Percentiles rank a stretch among this genome's conserved stretches.
phyloP scores from a whole-genome alignment of 257 asterid species.

The Gentiana dahurica region DNA sequence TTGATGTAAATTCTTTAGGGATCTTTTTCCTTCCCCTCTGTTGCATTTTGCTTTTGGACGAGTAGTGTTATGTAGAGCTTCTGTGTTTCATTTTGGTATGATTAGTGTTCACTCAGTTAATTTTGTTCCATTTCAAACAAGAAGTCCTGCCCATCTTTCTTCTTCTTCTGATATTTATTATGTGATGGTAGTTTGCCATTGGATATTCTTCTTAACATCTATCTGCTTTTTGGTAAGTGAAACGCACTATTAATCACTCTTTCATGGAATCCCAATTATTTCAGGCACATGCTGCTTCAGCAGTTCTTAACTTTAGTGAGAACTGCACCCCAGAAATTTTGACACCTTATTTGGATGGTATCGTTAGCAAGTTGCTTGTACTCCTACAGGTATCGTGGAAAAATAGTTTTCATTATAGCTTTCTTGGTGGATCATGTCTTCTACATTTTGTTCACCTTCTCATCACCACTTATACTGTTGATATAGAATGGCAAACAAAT shows the following conservation, averaged over 20 bases:
- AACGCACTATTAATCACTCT: no score
- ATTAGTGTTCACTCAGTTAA: no score
- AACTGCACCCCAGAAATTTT: conserved; percentile 86
- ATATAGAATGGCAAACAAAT: conserved; percentile 89
- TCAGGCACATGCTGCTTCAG: conserved; percentile 98
- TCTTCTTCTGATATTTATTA: not conserved
- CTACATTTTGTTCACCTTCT: not conserved
- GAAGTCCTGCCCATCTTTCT: no score
- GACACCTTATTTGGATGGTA: conserved; percentile 76
- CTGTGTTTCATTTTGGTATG: no score
- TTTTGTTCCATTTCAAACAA: no score
- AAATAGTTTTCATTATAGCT: not conserved
- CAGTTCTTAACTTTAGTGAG: conserved; percentile 88
- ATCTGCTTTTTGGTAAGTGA: no score
- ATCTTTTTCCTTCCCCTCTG: no score
- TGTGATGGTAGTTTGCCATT: not conserved
- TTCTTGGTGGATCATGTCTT: not conserved
- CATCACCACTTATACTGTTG: not conserved
- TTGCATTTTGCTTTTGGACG: no score
- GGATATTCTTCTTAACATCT: not conserved
- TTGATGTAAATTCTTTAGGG: no score
- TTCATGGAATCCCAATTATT: conserved; percentile 3
- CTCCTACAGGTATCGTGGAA: conserved; percentile 58
- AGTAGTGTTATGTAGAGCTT: no score
- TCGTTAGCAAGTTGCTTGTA: conserved; percentile 69